Evolutionary conservation across 805 yeast species (phyloP).

Genomic region (Wickerhamiella occidentalis): DNA sequence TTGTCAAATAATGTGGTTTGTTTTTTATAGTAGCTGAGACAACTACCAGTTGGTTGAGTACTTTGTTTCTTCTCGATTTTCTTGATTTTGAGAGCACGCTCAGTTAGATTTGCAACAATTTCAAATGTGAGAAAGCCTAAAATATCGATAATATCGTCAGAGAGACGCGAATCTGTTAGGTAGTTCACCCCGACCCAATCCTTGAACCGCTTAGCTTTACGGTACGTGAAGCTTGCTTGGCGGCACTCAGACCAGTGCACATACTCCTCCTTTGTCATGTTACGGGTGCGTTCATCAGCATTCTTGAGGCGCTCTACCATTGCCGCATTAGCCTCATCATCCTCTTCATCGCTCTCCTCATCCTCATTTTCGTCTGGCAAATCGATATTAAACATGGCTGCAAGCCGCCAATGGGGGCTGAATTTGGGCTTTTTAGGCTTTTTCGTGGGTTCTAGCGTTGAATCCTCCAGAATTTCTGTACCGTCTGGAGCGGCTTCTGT

Average conservation of each 20-base stretch:
- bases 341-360: conserved; percentile 34
- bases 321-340: conserved; percentile 80
- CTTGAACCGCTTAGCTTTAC: conserved; percentile 85
- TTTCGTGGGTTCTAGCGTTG: conserved; percentile 29
- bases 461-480: conserved; percentile 40
- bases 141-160: conserved; percentile 93
- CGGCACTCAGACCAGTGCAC: conserved; percentile 99
- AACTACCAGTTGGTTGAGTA: conserved; percentile 3
- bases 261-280: conserved; percentile 94
- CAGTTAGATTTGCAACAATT: conserved; percentile 88
- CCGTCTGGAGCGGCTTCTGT: conserved; percentile 48
- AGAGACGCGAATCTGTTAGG: conserved; percentile 79
- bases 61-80: conserved; percentile 35
- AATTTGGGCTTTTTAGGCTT: conserved; percentile 60
- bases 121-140: conserved; percentile 92
- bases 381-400: conserved; percentile 70
- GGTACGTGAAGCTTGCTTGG: conserved; percentile 90
- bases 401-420: conserved; percentile 88
- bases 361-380: conserved; percentile 39
- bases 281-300: conserved; percentile 86
- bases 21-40: conserved; percentile 7
- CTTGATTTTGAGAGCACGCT: conserved; percentile 75
- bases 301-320: conserved; percentile 78
- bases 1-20: conserved; percentile 17
- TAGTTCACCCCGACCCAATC: conserved; percentile 91